Evolutionary conservation across 2,329 filamentous ascomycete genomes (phyloP), one percentile per base, ranked within the genome.

Genomic region (Neodidymelliopsis sp.): DNA sequence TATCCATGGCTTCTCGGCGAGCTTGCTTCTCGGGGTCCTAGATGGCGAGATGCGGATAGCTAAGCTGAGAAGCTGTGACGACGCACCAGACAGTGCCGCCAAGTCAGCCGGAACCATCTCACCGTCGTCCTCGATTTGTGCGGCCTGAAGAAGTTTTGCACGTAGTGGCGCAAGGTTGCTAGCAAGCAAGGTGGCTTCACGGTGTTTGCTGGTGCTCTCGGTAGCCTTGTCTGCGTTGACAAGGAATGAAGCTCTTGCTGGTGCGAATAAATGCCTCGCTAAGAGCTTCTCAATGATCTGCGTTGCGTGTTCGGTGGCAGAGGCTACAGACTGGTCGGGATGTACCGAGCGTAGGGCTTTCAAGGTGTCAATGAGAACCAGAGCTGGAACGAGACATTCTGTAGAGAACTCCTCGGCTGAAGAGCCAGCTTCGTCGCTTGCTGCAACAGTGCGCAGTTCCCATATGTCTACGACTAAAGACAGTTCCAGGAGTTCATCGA

Each of bases 1-100:
- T 8, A 78, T 63, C 77, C 77, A 80, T 4, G 76, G 71, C 28
- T 62, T 65, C 51, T 79, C 76, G 6, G 68, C 60, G 8, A 70
- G 57, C 16, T 69, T 73, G 46, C 71, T 69, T 44, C 71, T 74
- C 7, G 74, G 71, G 3, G 72, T 77, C 13, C 67, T 68, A 3
- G 69, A 70, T 18, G 74, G 69, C 5, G 71, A 72, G 22, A 69
- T 73, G 25, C 74, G 71, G 7, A 79, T 65, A 4, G 72, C 69
- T 27, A 79, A 53, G 31, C 76, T 70, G 4, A 79, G 60, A 12
- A 80, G 50, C 23, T 62, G 56, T 11, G 66, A 60, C n/a, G 69
- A 55, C 6, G 63, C 59, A 19, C 55, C 47, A 39, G 66, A 71
- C 2, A 71, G 49, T 6, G 57, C 58, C 4, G 49, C 37, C 13